Evolutionary conservation across 805 yeast species (phyloP).

Genomic region (Zygosaccharomyces siamensis): DNA sequence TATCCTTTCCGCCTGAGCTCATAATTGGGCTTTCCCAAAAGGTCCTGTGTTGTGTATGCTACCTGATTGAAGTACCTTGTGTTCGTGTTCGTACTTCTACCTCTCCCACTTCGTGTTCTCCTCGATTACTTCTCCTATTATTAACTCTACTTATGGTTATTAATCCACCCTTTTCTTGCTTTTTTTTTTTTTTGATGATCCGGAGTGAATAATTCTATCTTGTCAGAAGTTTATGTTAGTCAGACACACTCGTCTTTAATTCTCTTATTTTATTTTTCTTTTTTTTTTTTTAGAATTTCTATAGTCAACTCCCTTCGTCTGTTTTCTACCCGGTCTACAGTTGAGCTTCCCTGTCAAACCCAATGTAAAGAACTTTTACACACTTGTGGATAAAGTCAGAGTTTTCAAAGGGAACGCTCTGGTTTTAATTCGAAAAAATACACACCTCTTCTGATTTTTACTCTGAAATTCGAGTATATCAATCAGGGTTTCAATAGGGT

Average conservation of each 20-base stretch:
- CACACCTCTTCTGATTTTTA: neutral
- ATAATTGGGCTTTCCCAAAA: slow-evolving; percentile 2
- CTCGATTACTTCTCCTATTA: neutral
- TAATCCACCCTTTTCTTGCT: too few relatives aligned
- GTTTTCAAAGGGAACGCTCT: neutral
- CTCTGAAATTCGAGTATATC: neutral
- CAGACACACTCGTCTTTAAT: too few relatives aligned
- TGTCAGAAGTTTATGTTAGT: too few relatives aligned
- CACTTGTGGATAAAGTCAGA: neutral
- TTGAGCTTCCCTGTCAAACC: neutral
- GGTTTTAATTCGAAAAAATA: neutral
- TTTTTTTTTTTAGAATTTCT: too few relatives aligned
- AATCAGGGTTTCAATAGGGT: neutral
- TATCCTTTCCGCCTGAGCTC: slow-evolving; percentile 20
- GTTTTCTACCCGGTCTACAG: neutral
- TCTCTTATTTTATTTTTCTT: too few relatives aligned
- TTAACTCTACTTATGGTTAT: too few relatives aligned
- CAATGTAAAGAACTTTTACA: neutral
- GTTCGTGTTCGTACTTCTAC: neutral
- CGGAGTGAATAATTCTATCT: too few relatives aligned
- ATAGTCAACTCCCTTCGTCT: neutral
- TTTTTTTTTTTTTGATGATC: too few relatives aligned
- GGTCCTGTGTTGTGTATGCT: neutral
- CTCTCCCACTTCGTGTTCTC: neutral
- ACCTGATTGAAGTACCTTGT: neutral